phyloP scores from a whole-genome alignment of 106 monocot species.

The Platanthera guangdongensis region DNA sequence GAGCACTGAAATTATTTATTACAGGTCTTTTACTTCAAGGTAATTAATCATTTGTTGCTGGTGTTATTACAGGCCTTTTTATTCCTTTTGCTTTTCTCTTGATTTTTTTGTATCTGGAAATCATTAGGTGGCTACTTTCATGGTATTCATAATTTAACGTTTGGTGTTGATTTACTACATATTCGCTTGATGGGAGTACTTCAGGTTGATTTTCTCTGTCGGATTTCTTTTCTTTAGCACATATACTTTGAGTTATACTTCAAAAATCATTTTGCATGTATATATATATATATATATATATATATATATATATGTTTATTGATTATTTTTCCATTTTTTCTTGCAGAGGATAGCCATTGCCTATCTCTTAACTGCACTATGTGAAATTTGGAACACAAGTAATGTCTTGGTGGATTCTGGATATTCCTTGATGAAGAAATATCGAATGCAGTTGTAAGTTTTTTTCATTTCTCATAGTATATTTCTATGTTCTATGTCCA shows the following conservation, averaged over 20 bases:
- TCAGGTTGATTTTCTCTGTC: conserved; percentile 28
- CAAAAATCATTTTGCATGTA: no score
- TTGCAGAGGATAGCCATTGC: conserved; percentile 47
- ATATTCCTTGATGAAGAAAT: conserved; percentile 29
- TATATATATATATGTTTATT: neutral
- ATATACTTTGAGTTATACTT: no score
- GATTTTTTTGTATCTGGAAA: neutral
- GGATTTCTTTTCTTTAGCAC: neutral
- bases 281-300: neutral
- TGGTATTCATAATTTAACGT: conserved; percentile 39
- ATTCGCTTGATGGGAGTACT: conserved; percentile 64
- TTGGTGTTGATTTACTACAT: conserved; percentile 50
- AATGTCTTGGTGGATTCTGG: conserved; percentile 33
- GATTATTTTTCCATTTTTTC: neutral
- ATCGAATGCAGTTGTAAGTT: conserved; percentile 31
- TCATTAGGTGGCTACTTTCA: conserved; percentile 62
- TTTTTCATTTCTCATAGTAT: no score
- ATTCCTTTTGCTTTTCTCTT: neutral
- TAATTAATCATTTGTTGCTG: conserved; percentile 3
- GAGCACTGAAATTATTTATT: conserved; percentile 45
- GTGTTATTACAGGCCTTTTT: neutral
- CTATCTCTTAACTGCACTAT: conserved; percentile 29
- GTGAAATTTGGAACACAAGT: conserved; percentile 38
- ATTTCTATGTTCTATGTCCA: no score
- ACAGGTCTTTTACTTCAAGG: conserved; percentile 68